Percentiles rank a stretch among this genome's conserved stretches.
phyloP scores from a whole-genome alignment of 306 rosid genomes.

The Vigna mungo region DNA sequence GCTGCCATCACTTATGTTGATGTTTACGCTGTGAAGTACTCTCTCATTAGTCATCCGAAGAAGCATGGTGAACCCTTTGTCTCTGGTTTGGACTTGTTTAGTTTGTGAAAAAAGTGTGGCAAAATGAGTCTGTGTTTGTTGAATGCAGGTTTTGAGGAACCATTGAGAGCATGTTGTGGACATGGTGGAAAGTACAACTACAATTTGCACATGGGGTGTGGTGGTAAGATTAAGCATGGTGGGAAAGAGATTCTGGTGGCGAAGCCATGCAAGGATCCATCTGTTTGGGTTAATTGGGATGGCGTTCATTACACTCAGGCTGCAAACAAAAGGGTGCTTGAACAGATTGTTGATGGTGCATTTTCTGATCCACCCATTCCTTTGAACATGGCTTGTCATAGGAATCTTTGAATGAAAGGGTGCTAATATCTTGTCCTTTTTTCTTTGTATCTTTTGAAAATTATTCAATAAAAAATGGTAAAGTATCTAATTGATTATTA shows the following conservation, averaged over 20 bases:
- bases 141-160: conserved; percentile 68
- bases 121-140: background rate
- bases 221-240: conserved; percentile 52
- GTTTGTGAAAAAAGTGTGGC: background rate
- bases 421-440: conserved; percentile 3
- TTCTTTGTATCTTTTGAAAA: background rate
- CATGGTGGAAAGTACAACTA: conserved; percentile 84
- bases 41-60: conserved; percentile 63
- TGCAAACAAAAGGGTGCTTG: conserved; percentile 76
- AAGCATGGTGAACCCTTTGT: conserved; percentile 55
- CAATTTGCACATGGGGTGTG: conserved; percentile 65
- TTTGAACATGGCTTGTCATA: conserved; percentile 65
- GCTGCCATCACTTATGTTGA: conserved; percentile 86
- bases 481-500: background rate
- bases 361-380: conserved; percentile 80
- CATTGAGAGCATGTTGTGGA: conserved; percentile 83
- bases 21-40: conserved; percentile 72
- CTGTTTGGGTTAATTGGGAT: conserved; percentile 72
- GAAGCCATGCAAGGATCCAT: conserved; percentile 71
- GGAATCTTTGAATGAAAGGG: conserved; percentile 23
- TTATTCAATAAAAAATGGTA: background rate
- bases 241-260: conserved; percentile 63
- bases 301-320: conserved; percentile 81
- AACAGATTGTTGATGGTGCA: conserved; percentile 63
- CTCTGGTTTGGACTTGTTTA: background rate